A percentile compares a stretch with the other conserved stretches of the same genome.
Evolutionary conservation across 768 basidiomycete species (phyloP).

Genomic region (Gymnopilus junonius): DNA sequence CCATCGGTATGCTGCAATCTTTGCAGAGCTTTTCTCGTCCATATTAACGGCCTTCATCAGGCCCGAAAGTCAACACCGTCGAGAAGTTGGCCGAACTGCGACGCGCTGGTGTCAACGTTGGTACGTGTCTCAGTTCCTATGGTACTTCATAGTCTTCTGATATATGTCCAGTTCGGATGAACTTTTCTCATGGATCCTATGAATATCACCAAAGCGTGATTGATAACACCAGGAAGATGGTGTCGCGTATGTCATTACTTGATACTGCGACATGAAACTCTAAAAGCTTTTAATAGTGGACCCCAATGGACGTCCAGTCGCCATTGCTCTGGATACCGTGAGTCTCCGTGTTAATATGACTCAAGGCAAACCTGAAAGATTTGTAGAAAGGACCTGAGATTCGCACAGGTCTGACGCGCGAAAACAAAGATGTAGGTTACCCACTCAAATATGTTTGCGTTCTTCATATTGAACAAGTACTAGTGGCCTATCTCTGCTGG

Average conservation of each 20-base stretch:
- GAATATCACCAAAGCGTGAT: slow-evolving; percentile 99
- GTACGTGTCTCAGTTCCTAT: slow-evolving; percentile 50
- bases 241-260: slow-evolving; percentile 59
- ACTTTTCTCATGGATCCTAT: slow-evolving; percentile 99
- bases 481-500: slow-evolving; percentile 87
- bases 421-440: slow-evolving; percentile 79
- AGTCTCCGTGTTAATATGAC: slow-evolving; percentile 32
- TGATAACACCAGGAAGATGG: slow-evolving; percentile 92
- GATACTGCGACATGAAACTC: slow-evolving; percentile 8
- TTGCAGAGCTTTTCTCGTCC: slow-evolving; percentile 9
- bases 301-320: slow-evolving; percentile 85
- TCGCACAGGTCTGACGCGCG: slow-evolving; percentile 91
- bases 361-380: slow-evolving; percentile 9
- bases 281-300: slow-evolving; percentile 48
- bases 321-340: slow-evolving; percentile 97
- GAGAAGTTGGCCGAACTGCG: slow-evolving; percentile 87
- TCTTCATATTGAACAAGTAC: slow-evolving; percentile 11
- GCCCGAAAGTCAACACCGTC: slow-evolving; percentile 92
- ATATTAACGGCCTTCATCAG: slow-evolving; percentile 41
- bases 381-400: slow-evolving; percentile 98
- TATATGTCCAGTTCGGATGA: slow-evolving; percentile 87
- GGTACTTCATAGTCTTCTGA: background rate
- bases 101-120: slow-evolving; percentile 96
- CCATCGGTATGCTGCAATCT: slow-evolving; percentile 70
- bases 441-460: slow-evolving; percentile 18